phyloP scores from a whole-genome alignment of 345 rosid genomes.

The Eucalyptus albens region DNA sequence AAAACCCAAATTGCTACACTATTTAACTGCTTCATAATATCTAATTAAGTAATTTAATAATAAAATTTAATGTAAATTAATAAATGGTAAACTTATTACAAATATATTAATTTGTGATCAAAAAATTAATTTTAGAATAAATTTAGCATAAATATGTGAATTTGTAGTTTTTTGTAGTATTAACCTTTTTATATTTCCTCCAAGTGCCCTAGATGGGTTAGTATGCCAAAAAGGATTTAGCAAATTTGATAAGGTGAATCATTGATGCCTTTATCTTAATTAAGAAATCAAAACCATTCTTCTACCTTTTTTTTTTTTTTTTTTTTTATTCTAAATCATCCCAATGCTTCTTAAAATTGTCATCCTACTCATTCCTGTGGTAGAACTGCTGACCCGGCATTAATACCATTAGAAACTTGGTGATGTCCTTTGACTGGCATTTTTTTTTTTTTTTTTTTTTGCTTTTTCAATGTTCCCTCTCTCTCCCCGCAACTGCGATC shows the following conservation, averaged over 20 bases:
- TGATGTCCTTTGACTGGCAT: neutral
- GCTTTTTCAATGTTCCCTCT: neutral
- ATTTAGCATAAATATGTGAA: fast-evolving
- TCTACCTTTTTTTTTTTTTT: neutral
- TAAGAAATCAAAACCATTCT: neutral
- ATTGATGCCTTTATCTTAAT: fast-evolving
- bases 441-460: neutral
- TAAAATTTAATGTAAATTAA: too few relatives aligned
- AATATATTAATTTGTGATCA: too few relatives aligned
- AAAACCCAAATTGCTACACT: too few relatives aligned
- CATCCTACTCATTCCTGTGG: neutral
- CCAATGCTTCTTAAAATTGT: neutral
- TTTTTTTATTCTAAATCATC: neutral
- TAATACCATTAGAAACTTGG: neutral
- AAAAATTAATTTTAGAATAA: too few relatives aligned
- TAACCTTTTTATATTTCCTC: neutral
- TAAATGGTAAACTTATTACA: too few relatives aligned
- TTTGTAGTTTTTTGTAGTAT: fast-evolving
- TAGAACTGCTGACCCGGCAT: neutral
- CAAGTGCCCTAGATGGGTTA: neutral
- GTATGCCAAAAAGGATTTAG: neutral
- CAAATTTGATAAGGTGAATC: fast-evolving
- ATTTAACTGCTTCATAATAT: too few relatives aligned
- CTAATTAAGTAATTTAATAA: too few relatives aligned
- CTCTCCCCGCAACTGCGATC: neutral